These are phyloP conservation scores for Trichoderma simmonsii DNA, from an alignment of 2,329 filamentous ascomycete species.

Conservation along the genomic window DNA sequence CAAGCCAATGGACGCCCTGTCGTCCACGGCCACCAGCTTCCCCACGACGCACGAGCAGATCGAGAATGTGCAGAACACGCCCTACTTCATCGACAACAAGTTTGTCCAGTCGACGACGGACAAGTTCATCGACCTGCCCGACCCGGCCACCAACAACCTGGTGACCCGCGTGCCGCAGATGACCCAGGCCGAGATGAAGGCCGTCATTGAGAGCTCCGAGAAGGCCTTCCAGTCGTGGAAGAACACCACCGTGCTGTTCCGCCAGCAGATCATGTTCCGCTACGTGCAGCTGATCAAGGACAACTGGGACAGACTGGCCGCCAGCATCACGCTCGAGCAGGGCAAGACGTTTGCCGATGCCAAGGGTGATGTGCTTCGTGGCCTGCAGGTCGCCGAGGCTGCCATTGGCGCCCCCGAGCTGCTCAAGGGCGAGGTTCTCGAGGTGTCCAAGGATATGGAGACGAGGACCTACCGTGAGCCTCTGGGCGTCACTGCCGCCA, in stretches of 20 bases:
- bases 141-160: constrained; percentile 82
- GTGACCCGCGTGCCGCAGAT: constrained; percentile 80
- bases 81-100: constrained; percentile 79
- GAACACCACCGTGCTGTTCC: constrained; percentile 65
- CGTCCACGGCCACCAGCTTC: constrained; percentile 58
- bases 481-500: constrained; percentile 75
- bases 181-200: constrained; percentile 72
- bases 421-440: constrained; percentile 77
- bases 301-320: constrained; percentile 81
- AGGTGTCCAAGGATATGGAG: constrained; percentile 89
- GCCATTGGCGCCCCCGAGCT: constrained; percentile 77
- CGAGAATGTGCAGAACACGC: constrained; percentile 64
- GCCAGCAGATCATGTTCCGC: constrained; percentile 86
- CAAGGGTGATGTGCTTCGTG: constrained; percentile 75
- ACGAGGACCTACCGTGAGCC: constrained; percentile 79
- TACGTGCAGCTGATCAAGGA: constrained; percentile 76
- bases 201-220: constrained; percentile 71
- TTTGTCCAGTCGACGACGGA: constrained; percentile 66
- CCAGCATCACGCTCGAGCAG: constrained; percentile 83
- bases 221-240: constrained; percentile 74
- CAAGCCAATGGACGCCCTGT: constrained; percentile 49
- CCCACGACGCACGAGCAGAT: constrained; percentile 72
- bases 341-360: constrained; percentile 86
- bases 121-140: constrained; percentile 74
- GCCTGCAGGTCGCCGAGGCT: constrained; percentile 80